Percentiles rank a stretch among this genome's conserved stretches.
Evolutionary conservation across 805 yeast species (phyloP).

Genomic region (Wickerhamomyces pijperi): DNA sequence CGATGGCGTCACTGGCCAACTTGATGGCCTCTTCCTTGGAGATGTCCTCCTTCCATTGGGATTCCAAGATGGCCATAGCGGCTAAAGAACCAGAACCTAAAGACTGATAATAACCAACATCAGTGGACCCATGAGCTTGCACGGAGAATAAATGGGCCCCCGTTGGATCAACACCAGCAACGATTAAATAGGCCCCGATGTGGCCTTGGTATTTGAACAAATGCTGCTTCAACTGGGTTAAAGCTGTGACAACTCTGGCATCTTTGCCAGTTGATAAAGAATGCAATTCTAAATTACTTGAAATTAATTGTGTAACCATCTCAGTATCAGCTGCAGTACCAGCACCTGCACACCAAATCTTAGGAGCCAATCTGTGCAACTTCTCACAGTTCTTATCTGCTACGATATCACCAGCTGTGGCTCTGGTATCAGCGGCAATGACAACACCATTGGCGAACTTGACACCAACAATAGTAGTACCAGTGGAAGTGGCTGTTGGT

Average conservation of each 20-base stretch:
- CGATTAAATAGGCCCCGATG: slow-evolving; percentile 92
- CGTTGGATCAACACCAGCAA: slow-evolving; percentile 96
- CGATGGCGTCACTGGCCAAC: slow-evolving; percentile 85
- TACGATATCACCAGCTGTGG: slow-evolving; percentile 91
- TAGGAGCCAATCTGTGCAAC: slow-evolving; percentile 79
- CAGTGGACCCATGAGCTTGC: slow-evolving; percentile 98
- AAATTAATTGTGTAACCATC: slow-evolving; percentile 89
- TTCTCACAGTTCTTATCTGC: slow-evolving; percentile 98
- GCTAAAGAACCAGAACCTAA: slow-evolving; percentile 96
- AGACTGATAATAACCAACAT: slow-evolving; percentile 85
- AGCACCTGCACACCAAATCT: slow-evolving; percentile 99
- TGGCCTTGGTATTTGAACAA: slow-evolving; percentile 95
- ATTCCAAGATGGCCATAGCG: slow-evolving; percentile 95
- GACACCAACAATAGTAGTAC: slow-evolving; percentile 98
- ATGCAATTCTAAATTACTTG: slow-evolving; percentile 86
- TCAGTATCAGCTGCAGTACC: slow-evolving; percentile 99
- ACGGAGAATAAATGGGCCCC: slow-evolving; percentile 89
- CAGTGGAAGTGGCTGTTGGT: slow-evolving; percentile 93
- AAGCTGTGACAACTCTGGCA: slow-evolving; percentile 89
- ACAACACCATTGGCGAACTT: slow-evolving; percentile 89
- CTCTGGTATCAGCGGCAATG: slow-evolving; percentile 97
- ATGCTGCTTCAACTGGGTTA: slow-evolving; percentile 90
- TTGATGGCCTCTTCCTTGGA: slow-evolving; percentile 84
- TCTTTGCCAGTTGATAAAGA: slow-evolving; percentile 71
- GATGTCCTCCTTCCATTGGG: slow-evolving; percentile 72